Percentiles rank a stretch among this genome's conserved stretches.
phyloP scores from a whole-genome alignment of 768 basidiomycete species.

The Lactifluus subvellereus region DNA sequence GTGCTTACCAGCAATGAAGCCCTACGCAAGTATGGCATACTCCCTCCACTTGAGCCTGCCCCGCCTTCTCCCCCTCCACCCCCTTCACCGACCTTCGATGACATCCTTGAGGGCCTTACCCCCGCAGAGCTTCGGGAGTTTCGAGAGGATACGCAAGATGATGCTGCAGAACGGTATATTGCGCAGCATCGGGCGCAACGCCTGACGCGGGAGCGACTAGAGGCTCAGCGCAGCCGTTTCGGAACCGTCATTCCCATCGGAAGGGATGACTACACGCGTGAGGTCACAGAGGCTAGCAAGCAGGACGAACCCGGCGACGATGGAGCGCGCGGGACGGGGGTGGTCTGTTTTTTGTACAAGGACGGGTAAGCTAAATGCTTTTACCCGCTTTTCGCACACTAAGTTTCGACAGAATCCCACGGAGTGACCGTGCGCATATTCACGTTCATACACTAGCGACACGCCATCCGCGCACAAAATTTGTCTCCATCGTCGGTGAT shows the following conservation, averaged over 20 bases:
- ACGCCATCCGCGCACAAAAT: conserved; percentile 89
- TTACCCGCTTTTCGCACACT: background rate
- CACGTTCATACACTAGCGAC: conserved; percentile 69
- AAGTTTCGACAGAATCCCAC: conserved; percentile 52
- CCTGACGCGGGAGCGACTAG: conserved; percentile 53
- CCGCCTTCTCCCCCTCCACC: conserved; percentile 80
- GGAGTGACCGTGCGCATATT: conserved; percentile 67
- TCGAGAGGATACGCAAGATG: conserved; percentile 66
- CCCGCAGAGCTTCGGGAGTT: conserved; percentile 59
- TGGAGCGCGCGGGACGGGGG: conserved; percentile 73
- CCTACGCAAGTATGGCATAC: conserved; percentile 85
- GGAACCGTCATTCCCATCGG: conserved; percentile 85
- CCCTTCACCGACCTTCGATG: conserved; percentile 64
- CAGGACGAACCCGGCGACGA: conserved; percentile 59
- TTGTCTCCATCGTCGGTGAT: conserved; percentile 90
- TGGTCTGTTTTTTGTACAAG: conserved; percentile 92
- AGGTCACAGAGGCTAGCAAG: conserved; percentile 90
- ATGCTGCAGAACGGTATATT: conserved; percentile 70
- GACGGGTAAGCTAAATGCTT: conserved; percentile 61
- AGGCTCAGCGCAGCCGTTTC: conserved; percentile 60
- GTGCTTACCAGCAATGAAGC: conserved; percentile 74
- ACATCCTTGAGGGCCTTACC: conserved; percentile 59
- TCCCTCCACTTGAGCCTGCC: conserved; percentile 65
- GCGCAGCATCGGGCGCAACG: conserved; percentile 59
- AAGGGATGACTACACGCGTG: conserved; percentile 88